Percentiles rank a stretch among this genome's conserved stretches.
These are phyloP conservation scores for Aspergillus incahuasiensis DNA, from an alignment of 495 filamentous ascomycete species.

Conservation along the genomic window DNA sequence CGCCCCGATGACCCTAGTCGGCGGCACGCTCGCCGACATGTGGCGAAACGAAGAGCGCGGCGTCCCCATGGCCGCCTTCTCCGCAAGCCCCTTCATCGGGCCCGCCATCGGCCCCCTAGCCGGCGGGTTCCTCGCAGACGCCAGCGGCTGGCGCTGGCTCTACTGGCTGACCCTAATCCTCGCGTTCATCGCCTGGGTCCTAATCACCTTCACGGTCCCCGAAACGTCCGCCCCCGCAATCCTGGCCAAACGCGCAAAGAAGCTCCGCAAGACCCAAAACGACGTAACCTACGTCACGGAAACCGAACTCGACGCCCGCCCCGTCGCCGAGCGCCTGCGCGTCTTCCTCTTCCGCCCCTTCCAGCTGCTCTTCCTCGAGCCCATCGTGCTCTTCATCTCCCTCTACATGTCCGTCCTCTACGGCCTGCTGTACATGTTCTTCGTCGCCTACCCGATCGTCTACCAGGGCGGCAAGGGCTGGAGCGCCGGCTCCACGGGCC, in stretches of 20 bases:
- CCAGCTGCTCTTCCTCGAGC: slow-evolving; percentile 72
- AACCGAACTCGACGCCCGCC: slow-evolving; percentile 64
- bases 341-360: slow-evolving; percentile 72
- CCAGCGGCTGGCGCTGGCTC: slow-evolving; percentile 73
- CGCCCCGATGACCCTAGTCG: slow-evolving; percentile 78
- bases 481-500: slow-evolving; percentile 62
- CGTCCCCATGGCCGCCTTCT: slow-evolving; percentile 83
- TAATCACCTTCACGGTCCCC: slow-evolving; percentile 75
- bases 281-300: slow-evolving; percentile 63
- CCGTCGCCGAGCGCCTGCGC: slow-evolving; percentile 55
- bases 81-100: slow-evolving; percentile 72
- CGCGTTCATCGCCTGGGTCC: slow-evolving; percentile 56
- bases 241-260: slow-evolving; percentile 58
- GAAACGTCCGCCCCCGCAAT: slow-evolving; percentile 76
- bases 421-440: slow-evolving; percentile 79
- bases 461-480: slow-evolving; percentile 71
- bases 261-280: slow-evolving; percentile 63
- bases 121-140: slow-evolving; percentile 69
- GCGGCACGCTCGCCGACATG: slow-evolving; percentile 73
- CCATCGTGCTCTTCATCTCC: slow-evolving; percentile 72
- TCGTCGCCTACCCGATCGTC: slow-evolving; percentile 72
- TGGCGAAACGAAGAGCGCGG: slow-evolving; percentile 80
- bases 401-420: slow-evolving; percentile 78
- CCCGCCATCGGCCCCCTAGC: slow-evolving; percentile 69
- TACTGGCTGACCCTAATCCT: slow-evolving; percentile 81